A percentile compares a stretch with the other conserved stretches of the same genome.
phyloP scores from a whole-genome alignment of 2,329 filamentous ascomycete genomes.

The Trichoderma polysporum region DNA sequence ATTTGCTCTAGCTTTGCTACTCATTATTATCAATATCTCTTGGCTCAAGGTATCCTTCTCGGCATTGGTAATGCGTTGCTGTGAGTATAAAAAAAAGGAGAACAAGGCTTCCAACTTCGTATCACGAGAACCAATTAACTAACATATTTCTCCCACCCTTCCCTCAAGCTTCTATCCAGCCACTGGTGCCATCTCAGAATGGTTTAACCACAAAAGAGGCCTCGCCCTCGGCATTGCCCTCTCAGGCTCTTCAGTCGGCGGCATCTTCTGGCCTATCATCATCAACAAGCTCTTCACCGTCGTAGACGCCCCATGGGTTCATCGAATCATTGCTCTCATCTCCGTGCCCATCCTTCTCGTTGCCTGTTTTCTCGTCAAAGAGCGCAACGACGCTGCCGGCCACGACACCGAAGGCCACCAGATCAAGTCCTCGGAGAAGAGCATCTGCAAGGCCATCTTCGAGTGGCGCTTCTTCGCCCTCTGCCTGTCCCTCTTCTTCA shows the following conservation, averaged over 20 bases:
- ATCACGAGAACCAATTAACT: not conserved
- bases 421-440: constrained; percentile 18
- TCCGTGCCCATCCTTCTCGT: constrained; percentile 30
- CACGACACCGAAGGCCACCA: constrained; percentile 23
- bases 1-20: constrained; percentile 35
- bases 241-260: constrained; percentile 35
- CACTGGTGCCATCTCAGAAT: constrained; percentile 31
- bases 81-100: constrained; percentile 24
- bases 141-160: not conserved
- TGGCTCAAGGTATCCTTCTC: constrained; percentile 42
- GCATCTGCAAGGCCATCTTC: constrained; percentile 31
- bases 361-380: constrained; percentile 32
- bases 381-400: constrained; percentile 24
- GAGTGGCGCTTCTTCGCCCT: constrained; percentile 29
- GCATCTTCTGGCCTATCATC: constrained; percentile 33
- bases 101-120: not conserved
- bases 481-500: constrained; percentile 28
- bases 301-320: constrained; percentile 22
- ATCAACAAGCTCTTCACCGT: constrained; percentile 24
- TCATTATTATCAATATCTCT: constrained; percentile 39
- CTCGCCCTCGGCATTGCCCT: constrained; percentile 34
- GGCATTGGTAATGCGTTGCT: constrained; percentile 42
- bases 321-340: constrained; percentile 27
- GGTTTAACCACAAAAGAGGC: constrained; percentile 33
- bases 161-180: constrained; percentile 33